phyloP scores from a whole-genome alignment of 345 rosid species.

The Aquilaria yunnanensis region DNA sequence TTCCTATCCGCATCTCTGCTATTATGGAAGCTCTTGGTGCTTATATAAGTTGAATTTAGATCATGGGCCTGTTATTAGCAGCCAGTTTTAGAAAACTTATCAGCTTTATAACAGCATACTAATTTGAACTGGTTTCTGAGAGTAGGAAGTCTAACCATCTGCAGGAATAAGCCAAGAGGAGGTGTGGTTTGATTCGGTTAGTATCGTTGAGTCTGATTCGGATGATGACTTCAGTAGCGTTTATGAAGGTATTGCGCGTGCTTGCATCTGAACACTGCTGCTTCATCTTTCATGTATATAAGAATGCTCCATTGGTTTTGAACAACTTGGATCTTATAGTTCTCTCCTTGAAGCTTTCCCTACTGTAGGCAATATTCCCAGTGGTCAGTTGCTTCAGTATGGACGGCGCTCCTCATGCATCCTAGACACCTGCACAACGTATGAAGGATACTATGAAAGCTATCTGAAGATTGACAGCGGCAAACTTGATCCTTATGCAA shows the following conservation, averaged over 20 bases:
- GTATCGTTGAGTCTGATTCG: conserved; percentile 72
- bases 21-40: too few relatives aligned
- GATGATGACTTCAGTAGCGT: conserved; percentile 66
- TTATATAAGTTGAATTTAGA: too few relatives aligned
- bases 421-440: conserved; percentile 38
- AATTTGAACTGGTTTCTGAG: background rate
- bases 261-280: too few relatives aligned
- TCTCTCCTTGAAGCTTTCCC: conserved; percentile 35
- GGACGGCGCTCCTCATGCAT: conserved; percentile 36
- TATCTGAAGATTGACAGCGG: conserved; percentile 50
- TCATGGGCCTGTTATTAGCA: too few relatives aligned
- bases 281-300: too few relatives aligned
- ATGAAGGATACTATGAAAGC: conserved; percentile 55
- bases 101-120: too few relatives aligned
- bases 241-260: conserved; percentile 32
- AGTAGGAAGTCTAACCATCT: conserved; percentile 6
- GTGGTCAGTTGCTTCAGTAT: conserved; percentile 43
- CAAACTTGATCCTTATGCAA: conserved; percentile 27
- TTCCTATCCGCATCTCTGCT: background rate
- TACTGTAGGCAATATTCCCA: conserved; percentile 26
- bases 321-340: background rate
- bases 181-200: conserved; percentile 72
- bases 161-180: conserved; percentile 68
- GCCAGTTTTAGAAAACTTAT: too few relatives aligned
- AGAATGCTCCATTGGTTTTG: too few relatives aligned